Conservation (phyloP, 2,329 filamentous ascomycete species). For the Metarhizium brunneum region DNA sequence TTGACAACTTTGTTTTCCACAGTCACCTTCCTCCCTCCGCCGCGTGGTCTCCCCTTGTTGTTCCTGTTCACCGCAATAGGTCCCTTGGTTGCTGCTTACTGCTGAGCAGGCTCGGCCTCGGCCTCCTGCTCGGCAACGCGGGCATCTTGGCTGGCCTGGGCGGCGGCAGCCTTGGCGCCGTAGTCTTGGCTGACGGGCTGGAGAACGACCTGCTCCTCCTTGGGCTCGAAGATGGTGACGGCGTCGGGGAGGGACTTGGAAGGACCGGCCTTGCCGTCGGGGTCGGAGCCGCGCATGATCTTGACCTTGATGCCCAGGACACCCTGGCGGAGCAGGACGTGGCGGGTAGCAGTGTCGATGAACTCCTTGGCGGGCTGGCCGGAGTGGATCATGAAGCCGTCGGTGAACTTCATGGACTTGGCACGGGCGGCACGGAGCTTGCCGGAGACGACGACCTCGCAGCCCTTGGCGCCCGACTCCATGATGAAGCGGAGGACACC, state of each 20-base stretch:
- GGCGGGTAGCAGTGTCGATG: slow-evolving; percentile 95
- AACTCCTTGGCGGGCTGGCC: slow-evolving; percentile 99
- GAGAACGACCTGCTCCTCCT: slow-evolving; percentile 94
- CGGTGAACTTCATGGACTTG: slow-evolving; percentile 99
- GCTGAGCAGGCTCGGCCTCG: slow-evolving; percentile 37
- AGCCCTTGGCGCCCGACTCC: slow-evolving; percentile 99
- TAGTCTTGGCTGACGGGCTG: slow-evolving; percentile 98
- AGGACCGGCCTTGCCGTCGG: slow-evolving; percentile 96
- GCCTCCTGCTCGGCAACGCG: slow-evolving; percentile 49
- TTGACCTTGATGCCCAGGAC: slow-evolving; percentile 99
- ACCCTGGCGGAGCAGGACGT: slow-evolving; percentile 99
- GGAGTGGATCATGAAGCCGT: slow-evolving; percentile 99
- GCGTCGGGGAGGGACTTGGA: slow-evolving; percentile 96
- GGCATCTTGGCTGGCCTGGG: slow-evolving; percentile 55
- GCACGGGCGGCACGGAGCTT: slow-evolving; percentile 98
- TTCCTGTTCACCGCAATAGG: slow-evolving; percentile 10
- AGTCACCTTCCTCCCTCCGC: not conserved
- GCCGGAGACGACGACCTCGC: slow-evolving; percentile 97
- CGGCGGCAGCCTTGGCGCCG: slow-evolving; percentile 78
- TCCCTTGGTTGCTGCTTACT: slow-evolving; percentile 23
- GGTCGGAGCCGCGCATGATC: slow-evolving; percentile 99
- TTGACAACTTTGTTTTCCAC: not conserved
- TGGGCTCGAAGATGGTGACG: slow-evolving; percentile 99
- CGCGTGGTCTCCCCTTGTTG: slow-evolving; percentile 1
- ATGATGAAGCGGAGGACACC: slow-evolving; percentile 99